phyloP scores from a whole-genome alignment of 495 filamentous ascomycete genomes.

The Aspergillus biplanus region DNA sequence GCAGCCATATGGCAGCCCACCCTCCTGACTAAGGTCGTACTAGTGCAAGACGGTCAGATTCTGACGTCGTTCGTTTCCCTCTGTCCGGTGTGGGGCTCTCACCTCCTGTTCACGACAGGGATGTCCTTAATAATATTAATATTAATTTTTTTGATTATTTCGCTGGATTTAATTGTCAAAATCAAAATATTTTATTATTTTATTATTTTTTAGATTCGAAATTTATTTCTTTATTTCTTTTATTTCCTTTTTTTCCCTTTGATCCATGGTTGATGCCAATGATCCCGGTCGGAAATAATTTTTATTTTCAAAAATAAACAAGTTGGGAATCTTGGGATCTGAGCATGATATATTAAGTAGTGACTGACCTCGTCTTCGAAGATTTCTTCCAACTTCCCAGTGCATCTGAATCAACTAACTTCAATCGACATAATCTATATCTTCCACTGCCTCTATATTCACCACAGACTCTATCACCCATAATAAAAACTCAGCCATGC shows the following conservation, averaged over 20 bases:
- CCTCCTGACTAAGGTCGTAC: constrained; percentile 8
- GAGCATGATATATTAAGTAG: constrained; percentile 24
- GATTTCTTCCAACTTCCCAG: constrained; percentile 19
- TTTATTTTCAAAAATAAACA: constrained; percentile 13
- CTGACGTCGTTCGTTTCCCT: constrained; percentile 33
- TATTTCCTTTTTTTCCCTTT: background rate
- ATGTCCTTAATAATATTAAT: constrained; percentile 17
- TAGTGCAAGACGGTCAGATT: constrained; percentile 24
- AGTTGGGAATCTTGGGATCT: constrained; percentile 8
- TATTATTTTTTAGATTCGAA: constrained; percentile 11
- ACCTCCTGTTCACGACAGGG: constrained; percentile 46
- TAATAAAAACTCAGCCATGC: constrained; percentile 52
- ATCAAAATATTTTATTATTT: constrained; percentile 4
- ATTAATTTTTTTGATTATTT: constrained; percentile 18
- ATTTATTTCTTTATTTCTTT: constrained; percentile 6
- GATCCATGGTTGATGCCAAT: constrained; percentile 5
- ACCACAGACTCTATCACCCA: constrained; percentile 4
- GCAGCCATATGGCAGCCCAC: constrained; percentile 28
- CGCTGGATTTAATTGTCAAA: constrained; percentile 11
- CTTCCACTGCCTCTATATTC: constrained; percentile 4
- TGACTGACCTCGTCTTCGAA: constrained; percentile 17
- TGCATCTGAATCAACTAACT: constrained; percentile 11
- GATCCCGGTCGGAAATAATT: constrained; percentile 1
- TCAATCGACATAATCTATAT: constrained; percentile 6
- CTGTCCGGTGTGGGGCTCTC: constrained; percentile 17